These are phyloP conservation scores for Elasticomyces elasticus DNA, from an alignment of 495 filamentous ascomycete species.

Conservation along the genomic window DNA sequence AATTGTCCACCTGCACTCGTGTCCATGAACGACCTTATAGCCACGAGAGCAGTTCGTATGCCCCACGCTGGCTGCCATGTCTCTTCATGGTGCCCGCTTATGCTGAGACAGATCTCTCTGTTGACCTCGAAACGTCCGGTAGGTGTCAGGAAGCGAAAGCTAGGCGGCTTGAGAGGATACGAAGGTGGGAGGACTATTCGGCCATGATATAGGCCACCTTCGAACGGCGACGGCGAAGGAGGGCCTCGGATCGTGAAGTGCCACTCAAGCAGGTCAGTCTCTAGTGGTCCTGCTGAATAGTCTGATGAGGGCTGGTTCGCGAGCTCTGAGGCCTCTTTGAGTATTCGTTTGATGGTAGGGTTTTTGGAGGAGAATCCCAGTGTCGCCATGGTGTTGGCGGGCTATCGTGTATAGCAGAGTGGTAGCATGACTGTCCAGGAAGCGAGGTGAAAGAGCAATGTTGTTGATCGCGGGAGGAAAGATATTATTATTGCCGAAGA, in stretches of 20 bases:
- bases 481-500: no score
- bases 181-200: constrained; percentile 80
- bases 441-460: neutral
- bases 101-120: constrained; percentile 89
- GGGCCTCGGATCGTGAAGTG: constrained; percentile 96
- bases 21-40: constrained; percentile 62
- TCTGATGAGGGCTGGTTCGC: constrained; percentile 64
- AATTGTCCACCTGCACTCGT: constrained; percentile 68
- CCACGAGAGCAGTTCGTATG: constrained; percentile 66
- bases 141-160: constrained; percentile 89
- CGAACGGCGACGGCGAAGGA: constrained; percentile 68
- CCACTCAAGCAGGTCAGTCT: constrained; percentile 93
- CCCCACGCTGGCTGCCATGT: constrained; percentile 99
- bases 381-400: constrained; percentile 28
- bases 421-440: neutral
- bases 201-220: constrained; percentile 80
- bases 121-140: constrained; percentile 92
- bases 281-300: constrained; percentile 71
- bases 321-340: constrained; percentile 80
- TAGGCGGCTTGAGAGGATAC: constrained; percentile 83
- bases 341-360: constrained; percentile 69
- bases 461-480: neutral
- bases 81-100: constrained; percentile 92
- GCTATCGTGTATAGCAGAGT: neutral
- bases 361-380: constrained; percentile 60